Conservation (phyloP, 306 rosid species). For the Quillaja saponaria region DNA sequence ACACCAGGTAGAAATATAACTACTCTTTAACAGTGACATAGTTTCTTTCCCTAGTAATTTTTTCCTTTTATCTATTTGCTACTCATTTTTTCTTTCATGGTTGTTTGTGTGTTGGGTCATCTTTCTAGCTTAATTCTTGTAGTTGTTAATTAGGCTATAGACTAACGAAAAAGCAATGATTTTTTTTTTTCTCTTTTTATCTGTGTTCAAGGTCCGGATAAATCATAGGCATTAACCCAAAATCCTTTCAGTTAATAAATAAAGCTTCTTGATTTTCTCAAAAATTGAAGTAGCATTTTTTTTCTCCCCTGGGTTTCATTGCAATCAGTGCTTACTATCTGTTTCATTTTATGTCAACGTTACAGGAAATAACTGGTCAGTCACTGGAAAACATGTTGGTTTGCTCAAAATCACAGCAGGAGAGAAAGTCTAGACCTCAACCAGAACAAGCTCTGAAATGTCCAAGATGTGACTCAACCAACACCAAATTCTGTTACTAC, state of each 20-base stretch:
- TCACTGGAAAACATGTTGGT: constrained; percentile 79
- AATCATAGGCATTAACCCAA: too few relatives aligned
- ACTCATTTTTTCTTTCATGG: background rate
- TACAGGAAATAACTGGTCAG: constrained; percentile 74
- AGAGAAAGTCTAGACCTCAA: constrained; percentile 67
- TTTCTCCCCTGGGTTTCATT: background rate
- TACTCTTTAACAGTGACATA: background rate
- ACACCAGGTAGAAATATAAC: constrained; percentile 55
- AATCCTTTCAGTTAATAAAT: too few relatives aligned
- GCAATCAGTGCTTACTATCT: background rate
- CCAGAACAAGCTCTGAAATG: constrained; percentile 87
- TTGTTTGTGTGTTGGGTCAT: background rate
- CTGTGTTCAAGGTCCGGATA: too few relatives aligned
- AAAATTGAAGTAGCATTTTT: too few relatives aligned
- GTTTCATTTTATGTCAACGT: background rate
- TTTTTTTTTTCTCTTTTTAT: too few relatives aligned
- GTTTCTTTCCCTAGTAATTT: background rate
- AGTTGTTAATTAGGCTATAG: too few relatives aligned
- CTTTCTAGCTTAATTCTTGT: background rate
- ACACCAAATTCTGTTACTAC: constrained; percentile 98
- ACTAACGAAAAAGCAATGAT: too few relatives aligned
- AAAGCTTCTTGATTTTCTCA: too few relatives aligned
- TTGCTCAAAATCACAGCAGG: constrained; percentile 60
- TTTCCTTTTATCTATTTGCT: background rate
- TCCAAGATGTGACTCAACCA: constrained; percentile 89